Evolutionary conservation across 2,329 filamentous ascomycete genomes (phyloP).

Genomic region (Cladosporium cucumerinum): DNA sequence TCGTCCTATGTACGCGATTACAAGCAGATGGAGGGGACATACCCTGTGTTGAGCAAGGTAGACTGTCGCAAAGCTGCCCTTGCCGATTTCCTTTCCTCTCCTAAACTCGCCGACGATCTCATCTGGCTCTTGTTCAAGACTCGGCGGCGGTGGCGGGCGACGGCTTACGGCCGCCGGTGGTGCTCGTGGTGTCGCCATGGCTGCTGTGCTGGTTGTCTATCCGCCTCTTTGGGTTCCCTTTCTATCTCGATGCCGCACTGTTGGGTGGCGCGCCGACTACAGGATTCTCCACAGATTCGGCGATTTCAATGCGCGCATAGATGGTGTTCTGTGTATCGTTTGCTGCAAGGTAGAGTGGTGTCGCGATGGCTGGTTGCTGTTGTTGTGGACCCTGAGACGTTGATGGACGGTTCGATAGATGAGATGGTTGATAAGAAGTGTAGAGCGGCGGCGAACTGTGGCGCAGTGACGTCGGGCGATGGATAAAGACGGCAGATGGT

Average conservation of each 20-base stretch:
- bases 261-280: not conserved
- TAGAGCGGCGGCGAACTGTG: not conserved
- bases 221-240: not conserved
- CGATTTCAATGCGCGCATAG: constrained; percentile 3
- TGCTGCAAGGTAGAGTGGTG: not conserved
- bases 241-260: not conserved
- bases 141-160: constrained; percentile 31
- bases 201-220: constrained; percentile 16
- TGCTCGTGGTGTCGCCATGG: constrained; percentile 30
- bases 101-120: constrained; percentile 69
- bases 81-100: constrained; percentile 86
- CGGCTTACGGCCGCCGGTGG: constrained; percentile 31
- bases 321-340: not conserved
- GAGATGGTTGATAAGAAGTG: constrained; percentile 6
- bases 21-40: constrained; percentile 18
- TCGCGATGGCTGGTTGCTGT: constrained; percentile 2
- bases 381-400: constrained; percentile 12
- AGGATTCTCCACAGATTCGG: not conserved
- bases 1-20: not conserved
- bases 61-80: constrained; percentile 95
- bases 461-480: constrained; percentile 1
- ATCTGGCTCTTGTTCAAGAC: constrained; percentile 36
- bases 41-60: constrained; percentile 51
- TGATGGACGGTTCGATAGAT: constrained; percentile 5
- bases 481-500: not conserved